Conservation (phyloP, 192 early-diverging fungal species). For the Linnemannia exigua region DNA sequence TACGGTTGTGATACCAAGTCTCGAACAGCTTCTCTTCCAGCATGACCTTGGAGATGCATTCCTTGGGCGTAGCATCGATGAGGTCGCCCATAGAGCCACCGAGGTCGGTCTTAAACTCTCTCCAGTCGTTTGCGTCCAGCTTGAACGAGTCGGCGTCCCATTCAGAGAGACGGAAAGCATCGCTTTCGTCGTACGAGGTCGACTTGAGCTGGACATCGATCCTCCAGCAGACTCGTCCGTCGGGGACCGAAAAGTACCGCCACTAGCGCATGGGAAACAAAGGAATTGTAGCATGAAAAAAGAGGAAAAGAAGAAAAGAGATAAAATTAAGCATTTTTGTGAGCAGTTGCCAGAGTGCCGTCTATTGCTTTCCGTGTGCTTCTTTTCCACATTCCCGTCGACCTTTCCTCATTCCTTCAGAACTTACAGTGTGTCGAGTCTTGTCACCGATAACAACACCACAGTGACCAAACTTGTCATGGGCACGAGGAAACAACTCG, state of each 20-base stretch:
- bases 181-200: constrained; percentile 15
- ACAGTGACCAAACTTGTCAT: background rate
- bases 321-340: constrained; percentile 17
- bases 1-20: constrained; percentile 28
- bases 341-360: background rate
- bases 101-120: background rate
- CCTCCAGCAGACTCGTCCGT: constrained; percentile 22
- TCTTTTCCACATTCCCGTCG: background rate
- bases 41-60: constrained; percentile 16
- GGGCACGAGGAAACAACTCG: background rate
- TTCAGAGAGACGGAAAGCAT: constrained; percentile 26
- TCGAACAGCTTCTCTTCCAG: constrained; percentile 26
- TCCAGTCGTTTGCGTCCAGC: constrained; percentile 1
- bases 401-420: background rate
- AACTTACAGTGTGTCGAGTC: constrained; percentile 11
- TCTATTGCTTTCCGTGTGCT: background rate
- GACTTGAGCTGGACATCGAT: constrained; percentile 22
- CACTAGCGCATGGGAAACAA: constrained; percentile 25
- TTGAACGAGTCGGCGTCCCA: constrained; percentile 14
- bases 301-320: background rate
- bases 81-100: constrained; percentile 9
- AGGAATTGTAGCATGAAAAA: background rate
- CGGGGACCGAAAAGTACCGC: constrained; percentile 18
- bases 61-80: constrained; percentile 21
- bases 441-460: constrained; percentile 7